phyloP scores from a whole-genome alignment of 768 basidiomycete genomes.

The Leccinum longicurvipes region DNA sequence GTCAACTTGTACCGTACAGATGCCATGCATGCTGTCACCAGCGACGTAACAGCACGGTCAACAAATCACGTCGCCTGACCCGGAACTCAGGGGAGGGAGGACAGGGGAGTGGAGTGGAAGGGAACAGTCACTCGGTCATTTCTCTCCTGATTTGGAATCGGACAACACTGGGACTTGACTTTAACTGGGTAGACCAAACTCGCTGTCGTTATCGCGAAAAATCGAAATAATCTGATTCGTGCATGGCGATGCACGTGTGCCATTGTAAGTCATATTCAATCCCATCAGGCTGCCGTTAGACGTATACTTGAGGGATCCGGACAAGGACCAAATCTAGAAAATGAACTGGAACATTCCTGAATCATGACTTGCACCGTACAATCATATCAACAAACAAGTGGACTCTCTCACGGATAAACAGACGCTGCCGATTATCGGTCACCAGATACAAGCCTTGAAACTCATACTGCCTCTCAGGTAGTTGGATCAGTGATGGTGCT shows the following conservation, averaged over 20 bases:
- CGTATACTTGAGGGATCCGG: conserved; percentile 15
- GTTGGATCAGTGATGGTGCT: conserved; percentile 20
- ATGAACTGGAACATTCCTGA: conserved; percentile 20
- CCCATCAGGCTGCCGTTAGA: conserved; percentile 7
- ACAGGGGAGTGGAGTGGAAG: conserved; percentile 2
- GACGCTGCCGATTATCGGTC: conserved; percentile 17
- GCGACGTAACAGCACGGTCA: conserved; percentile 24
- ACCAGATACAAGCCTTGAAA: conserved; percentile 20
- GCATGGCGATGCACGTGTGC: conserved; percentile 27
- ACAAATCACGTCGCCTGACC: not conserved
- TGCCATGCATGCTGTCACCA: conserved; percentile 15
- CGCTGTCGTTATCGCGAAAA: conserved; percentile 2
- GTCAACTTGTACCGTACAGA: not conserved
- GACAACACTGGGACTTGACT: conserved; percentile 14
- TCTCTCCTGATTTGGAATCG: conserved; percentile 12
- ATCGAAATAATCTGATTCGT: not conserved
- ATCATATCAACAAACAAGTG: conserved; percentile 17
- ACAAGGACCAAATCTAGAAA: conserved; percentile 20
- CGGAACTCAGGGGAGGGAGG: not conserved
- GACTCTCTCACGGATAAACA: conserved; percentile 27
- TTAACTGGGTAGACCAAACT: conserved; percentile 6
- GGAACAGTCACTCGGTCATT: conserved; percentile 12
- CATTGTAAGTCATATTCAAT: conserved; percentile 6
- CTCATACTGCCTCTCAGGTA: conserved; percentile 19
- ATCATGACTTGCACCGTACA: conserved; percentile 25